Base-by-base conservation (phyloP, 331 rosid genomes). In the Cydonia oblonga region DNA sequence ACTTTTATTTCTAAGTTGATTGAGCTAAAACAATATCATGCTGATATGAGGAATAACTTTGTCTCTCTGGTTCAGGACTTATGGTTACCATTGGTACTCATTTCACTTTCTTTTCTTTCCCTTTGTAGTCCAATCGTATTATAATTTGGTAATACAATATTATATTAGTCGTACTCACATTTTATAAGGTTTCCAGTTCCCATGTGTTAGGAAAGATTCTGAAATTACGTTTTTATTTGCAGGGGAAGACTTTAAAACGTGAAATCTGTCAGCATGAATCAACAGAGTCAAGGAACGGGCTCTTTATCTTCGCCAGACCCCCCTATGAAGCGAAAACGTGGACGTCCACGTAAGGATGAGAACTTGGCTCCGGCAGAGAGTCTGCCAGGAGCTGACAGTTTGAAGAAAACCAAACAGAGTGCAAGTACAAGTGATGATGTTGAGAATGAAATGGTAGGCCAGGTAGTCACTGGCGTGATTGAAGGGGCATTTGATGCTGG, bases 311-410 rank as follows among this genome's bases (percentile, higher is more conserved):
- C 83, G 22, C 75, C 68, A 5, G 80, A 64, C 58, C 53, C 70
- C 79, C 89, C 86, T n/a, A 5, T 74, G 83, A 90, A 87, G 78
- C 75, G 89, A 77, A 90, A 90, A 78, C 89, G 90, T 11, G 96
- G 96, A 56, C 89, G 89, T 20, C 96, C 96, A 33, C 83, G 90
- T 32, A 90, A 90, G 82, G 83, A 82, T 35, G 86, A 75, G 63
- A 73, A 19, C 69, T 26, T 53, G 12, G 78, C 64, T 64, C 69
- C 29, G 12, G 68, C 72, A 49, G 83, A 75, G 71, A 78, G 40
- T 67, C 46, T 7, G 20, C 74, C 69, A 30, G 72, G n/a, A 44
- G 9, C 82, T 66, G 62, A 82, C 26, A 44, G 75, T 56, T 33
- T 30, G 68, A 69, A 77, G 79, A 71, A 67, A 74, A 67, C 4